Evolutionary conservation across 495 filamentous ascomycete species (phyloP).

Genomic region (Aspergillus incahuasiensis): DNA sequence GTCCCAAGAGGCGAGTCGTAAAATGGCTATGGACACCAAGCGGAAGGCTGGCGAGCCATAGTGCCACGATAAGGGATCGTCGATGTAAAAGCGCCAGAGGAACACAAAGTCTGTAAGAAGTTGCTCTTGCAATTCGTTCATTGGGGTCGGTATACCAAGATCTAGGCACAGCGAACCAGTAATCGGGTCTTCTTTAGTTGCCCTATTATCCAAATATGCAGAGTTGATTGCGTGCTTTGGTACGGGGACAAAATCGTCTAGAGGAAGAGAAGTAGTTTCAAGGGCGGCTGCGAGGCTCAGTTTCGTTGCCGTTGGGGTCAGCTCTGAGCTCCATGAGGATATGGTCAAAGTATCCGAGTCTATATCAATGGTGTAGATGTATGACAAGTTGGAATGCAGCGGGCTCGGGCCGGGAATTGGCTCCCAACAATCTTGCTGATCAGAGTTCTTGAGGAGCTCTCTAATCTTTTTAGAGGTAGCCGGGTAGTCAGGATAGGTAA

Average conservation of each 20-base stretch:
- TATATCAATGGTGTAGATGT: conserved; percentile 15
- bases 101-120: conserved; percentile 17
- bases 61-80: conserved; percentile 16
- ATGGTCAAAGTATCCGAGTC: conserved; percentile 14
- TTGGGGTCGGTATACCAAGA: conserved; percentile 11
- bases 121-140: conserved; percentile 19
- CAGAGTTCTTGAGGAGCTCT: too few species aligned
- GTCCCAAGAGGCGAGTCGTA: conserved; percentile 21
- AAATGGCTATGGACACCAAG: conserved; percentile 12
- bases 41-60: conserved; percentile 5
- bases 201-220: too few species aligned
- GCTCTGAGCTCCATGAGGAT: not conserved
- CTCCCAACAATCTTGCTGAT: not conserved
- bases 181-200: too few species aligned
- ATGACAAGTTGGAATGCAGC: conserved; percentile 14
- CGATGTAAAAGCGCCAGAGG: conserved; percentile 15
- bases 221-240: too few species aligned
- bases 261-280: too few species aligned
- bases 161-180: not conserved
- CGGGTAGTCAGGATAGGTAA: conserved; percentile 8
- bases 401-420: conserved; percentile 5
- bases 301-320: too few species aligned
- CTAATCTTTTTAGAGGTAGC: conserved; percentile 9
- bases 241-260: too few species aligned
- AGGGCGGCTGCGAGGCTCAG: too few species aligned